phyloP scores from a whole-genome alignment of 768 basidiomycete genomes.

The Lactarius tabidus region DNA sequence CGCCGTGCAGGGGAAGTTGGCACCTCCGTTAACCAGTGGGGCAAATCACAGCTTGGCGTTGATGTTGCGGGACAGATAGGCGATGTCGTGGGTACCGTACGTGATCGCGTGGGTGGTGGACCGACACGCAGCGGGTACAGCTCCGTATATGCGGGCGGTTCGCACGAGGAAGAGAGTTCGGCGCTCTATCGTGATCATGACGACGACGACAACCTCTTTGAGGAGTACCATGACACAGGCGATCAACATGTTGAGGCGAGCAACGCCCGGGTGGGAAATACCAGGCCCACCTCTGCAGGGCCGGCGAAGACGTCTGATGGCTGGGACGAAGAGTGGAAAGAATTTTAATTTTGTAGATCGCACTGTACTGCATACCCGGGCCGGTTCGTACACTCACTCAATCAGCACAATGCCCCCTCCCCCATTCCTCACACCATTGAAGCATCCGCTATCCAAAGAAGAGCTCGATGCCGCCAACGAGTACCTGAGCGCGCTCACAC shows the following conservation, averaged over 20 bases:
- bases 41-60: constrained; percentile 71
- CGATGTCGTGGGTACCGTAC: constrained; percentile 61
- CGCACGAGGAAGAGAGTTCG: constrained; percentile 52
- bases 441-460: constrained; percentile 53
- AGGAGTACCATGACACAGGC: constrained; percentile 17
- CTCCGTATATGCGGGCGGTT: constrained; percentile 42
- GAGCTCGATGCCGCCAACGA: constrained; percentile 68
- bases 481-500: constrained; percentile 63
- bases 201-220: constrained; percentile 42
- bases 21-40: constrained; percentile 69
- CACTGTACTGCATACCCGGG: neutral
- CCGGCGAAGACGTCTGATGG: constrained; percentile 37
- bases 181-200: constrained; percentile 57
- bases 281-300: constrained; percentile 1
- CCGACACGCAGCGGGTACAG: constrained; percentile 45
- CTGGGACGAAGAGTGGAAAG: constrained; percentile 48
- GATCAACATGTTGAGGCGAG: neutral
- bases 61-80: constrained; percentile 80
- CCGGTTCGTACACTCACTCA: neutral
- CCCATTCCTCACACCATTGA: constrained; percentile 42
- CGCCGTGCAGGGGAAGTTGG: constrained; percentile 60
- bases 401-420: constrained; percentile 17
- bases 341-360: constrained; percentile 35
- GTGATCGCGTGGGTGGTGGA: constrained; percentile 51
- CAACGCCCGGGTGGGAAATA: neutral